Conservation (phyloP, 257 asterid species). For the Gardenia jasminoides region DNA sequence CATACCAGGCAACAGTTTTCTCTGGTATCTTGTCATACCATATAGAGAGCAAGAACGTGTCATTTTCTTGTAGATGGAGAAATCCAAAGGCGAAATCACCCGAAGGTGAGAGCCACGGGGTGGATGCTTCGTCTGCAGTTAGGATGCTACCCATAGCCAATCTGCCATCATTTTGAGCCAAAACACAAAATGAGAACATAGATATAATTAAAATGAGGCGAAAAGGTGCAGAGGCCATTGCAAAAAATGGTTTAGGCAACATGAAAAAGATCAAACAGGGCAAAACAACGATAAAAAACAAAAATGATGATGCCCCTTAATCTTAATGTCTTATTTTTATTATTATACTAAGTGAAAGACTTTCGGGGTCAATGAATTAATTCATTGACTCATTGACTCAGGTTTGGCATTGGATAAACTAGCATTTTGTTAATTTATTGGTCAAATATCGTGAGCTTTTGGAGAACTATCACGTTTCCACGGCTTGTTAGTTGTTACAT, state of each 20-base stretch:
- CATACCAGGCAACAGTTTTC: slow-evolving; percentile 52
- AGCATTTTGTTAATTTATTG: no score
- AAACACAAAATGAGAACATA: slow-evolving; percentile 5
- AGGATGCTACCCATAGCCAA: background rate
- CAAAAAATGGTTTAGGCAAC: background rate
- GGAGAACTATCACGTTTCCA: no score
- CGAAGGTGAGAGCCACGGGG: slow-evolving; percentile 14
- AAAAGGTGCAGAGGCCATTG: background rate
- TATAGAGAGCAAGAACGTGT: slow-evolving; percentile 39
- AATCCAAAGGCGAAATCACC: slow-evolving; percentile 24
- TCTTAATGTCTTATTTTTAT: no score
- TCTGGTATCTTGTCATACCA: slow-evolving; percentile 51
- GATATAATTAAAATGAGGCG: background rate
- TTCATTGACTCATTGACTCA: no score
- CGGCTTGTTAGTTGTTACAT: no score
- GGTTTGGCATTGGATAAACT: no score
- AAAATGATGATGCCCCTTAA: no score
- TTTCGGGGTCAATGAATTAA: no score
- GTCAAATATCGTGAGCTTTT: no score
- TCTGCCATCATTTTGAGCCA: slow-evolving; percentile 9
- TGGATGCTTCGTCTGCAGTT: slow-evolving; percentile 1
- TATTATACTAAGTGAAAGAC: no score
- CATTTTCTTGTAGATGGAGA: background rate
- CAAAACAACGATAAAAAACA: no score
- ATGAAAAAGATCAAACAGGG: no score